Evolutionary conservation across 163 green algal genomes (phyloP), one percentile per base, ranked within the genome.

Genomic region (Coccomyxa subellipsoidea): DNA sequence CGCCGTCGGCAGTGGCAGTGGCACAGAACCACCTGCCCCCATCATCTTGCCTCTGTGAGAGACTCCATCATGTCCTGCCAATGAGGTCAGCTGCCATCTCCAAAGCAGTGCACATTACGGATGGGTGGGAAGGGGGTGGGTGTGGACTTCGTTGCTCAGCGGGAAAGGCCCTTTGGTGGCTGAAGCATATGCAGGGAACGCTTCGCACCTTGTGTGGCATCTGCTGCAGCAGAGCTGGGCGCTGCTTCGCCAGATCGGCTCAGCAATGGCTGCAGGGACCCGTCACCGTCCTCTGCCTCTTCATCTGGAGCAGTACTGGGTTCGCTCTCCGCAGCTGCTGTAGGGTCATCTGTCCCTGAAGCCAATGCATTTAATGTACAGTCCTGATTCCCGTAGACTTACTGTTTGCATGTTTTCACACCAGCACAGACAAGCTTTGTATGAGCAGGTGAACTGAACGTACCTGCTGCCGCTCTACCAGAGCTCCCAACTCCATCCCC

Each of bases 41-140:
- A 59, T 18, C 47, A 59, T 21, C 23, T 59, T 59, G 4, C 21
- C 47, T 59, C 47, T 27, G 47, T 69, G 76, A 8, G 18, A 70
- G 25, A 53, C 76, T 12, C 81, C 76, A 7, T 83, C 82, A 27
- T 76, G 1, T 8, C 54, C 76, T 81, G 76, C 37, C 1, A 15
- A 27, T 59, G 47, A 12, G n/a, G n/a, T n/a, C n/a, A n/a, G n/a
- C n/a, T n/a, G 47, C 47, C 21, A 59, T 59, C 40, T 54, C 40
- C n/a, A n/a, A n/a, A n/a, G n/a, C n/a, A n/a, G n/a, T n/a, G n/a
- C n/a, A n/a, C n/a, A n/a, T 59, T 59, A 12, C 23, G 47, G 47
- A 18, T 7, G 4, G 23, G 47, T 59, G 47, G 23, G 40, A 59
- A 59, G 4, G 21, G 47, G 3, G 5, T 23, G 5, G 2, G 21